A percentile compares a stretch with the other conserved stretches of the same genome.
Conservation (phyloP, 148 eudicot genomes). For the Linanthus parryae region DNA sequence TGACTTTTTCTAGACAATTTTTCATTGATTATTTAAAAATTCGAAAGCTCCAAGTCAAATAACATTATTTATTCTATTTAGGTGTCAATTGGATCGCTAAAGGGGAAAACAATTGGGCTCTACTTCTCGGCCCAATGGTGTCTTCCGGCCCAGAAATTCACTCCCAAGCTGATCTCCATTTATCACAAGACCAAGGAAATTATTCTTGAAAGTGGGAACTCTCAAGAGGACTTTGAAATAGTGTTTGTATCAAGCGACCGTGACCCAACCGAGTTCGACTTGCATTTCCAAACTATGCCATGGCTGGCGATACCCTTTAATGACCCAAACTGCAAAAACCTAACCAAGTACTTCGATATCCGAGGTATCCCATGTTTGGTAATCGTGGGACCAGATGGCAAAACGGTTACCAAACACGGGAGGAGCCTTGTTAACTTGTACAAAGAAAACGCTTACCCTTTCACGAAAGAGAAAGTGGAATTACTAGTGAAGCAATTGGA, state of each 20-base stretch:
- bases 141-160: slow-evolving; percentile 48
- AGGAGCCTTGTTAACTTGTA: slow-evolving; percentile 59
- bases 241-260: slow-evolving; percentile 50
- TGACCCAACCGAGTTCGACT: slow-evolving; percentile 30
- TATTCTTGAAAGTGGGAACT: slow-evolving; percentile 4
- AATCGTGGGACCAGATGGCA: slow-evolving; percentile 56
- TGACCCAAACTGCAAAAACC: slow-evolving; percentile 33
- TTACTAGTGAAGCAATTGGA: slow-evolving; percentile 44
- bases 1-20: too few relatives aligned
- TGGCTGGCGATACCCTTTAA: slow-evolving; percentile 64
- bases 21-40: too few relatives aligned
- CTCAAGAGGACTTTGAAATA: slow-evolving; percentile 44
- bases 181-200: slow-evolving; percentile 48
- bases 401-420: slow-evolving; percentile 54
- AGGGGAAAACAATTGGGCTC: slow-evolving; percentile 63
- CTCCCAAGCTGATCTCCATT: slow-evolving; percentile 48
- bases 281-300: slow-evolving; percentile 47
- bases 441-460: slow-evolving; percentile 61
- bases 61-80: too few relatives aligned
- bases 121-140: slow-evolving; percentile 80
- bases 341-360: slow-evolving; percentile 51
- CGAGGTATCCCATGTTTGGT: slow-evolving; percentile 53
- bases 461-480: slow-evolving; percentile 40
- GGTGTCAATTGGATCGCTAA: slow-evolving; percentile 42
- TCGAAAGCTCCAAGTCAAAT: too few relatives aligned